Conservation (phyloP, 2,329 filamentous ascomycete species). For the Ceratocystis colombiana region DNA sequence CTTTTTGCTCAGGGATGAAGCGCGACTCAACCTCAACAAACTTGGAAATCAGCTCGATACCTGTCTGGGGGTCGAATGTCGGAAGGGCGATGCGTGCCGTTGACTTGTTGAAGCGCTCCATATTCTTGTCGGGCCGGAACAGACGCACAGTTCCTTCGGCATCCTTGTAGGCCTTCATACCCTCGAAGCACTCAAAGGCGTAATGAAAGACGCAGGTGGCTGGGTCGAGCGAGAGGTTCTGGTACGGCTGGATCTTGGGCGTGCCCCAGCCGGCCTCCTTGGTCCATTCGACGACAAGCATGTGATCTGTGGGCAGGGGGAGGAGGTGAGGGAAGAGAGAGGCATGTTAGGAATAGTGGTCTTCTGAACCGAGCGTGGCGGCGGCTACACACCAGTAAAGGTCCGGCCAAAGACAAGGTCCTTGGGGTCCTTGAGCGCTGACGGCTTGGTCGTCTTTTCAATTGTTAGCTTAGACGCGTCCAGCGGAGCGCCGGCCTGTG, state of each 20-base stretch:
- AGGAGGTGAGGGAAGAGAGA: slow-evolving; percentile 3
- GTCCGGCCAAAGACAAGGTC: slow-evolving; percentile 81
- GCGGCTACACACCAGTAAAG: slow-evolving; percentile 62
- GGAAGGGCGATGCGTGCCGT: slow-evolving; percentile 85
- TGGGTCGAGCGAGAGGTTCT: slow-evolving; percentile 92
- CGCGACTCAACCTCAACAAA: slow-evolving; percentile 72
- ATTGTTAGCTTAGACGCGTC: slow-evolving; percentile 69
- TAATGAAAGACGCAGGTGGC: slow-evolving; percentile 98
- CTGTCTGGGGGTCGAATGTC: slow-evolving; percentile 61
- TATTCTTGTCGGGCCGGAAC: slow-evolving; percentile 93
- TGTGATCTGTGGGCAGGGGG: slow-evolving; percentile 60
- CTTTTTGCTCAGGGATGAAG: slow-evolving; percentile 77
- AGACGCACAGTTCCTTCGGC: slow-evolving; percentile 65
- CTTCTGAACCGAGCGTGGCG: background rate
- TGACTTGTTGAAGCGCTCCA: slow-evolving; percentile 87
- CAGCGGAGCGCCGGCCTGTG: slow-evolving; percentile 50
- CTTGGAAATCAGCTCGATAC: slow-evolving; percentile 72
- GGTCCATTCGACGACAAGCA: slow-evolving; percentile 93
- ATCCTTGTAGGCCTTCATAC: slow-evolving; percentile 99
- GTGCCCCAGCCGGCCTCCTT: slow-evolving; percentile 70
- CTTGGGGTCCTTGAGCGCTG: slow-evolving; percentile 60
- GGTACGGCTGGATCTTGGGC: slow-evolving; percentile 81
- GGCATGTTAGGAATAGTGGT: slow-evolving; percentile 3
- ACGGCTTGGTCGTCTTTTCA: slow-evolving; percentile 64
- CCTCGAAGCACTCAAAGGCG: slow-evolving; percentile 95